phyloP scores from a whole-genome alignment of 179 eudicot genomes.

The Camellia oleifera region DNA sequence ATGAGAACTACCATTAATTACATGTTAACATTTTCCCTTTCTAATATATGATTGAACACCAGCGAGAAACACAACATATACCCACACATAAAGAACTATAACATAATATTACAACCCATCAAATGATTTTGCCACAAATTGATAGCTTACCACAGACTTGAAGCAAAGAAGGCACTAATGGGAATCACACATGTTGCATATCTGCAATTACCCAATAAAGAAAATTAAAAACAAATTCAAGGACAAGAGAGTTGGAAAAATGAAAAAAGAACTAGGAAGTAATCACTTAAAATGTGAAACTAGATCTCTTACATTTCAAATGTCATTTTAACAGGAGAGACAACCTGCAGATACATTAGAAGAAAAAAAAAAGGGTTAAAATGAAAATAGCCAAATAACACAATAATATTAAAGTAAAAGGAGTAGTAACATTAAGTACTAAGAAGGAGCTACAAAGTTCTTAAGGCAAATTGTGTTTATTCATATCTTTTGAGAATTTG shows the following conservation, averaged over 20 bases:
- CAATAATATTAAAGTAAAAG: not conserved
- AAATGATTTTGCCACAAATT: not conserved
- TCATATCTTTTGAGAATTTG: not conserved
- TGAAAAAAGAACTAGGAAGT: not conserved
- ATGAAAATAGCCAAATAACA: not conserved
- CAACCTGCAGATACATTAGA: constrained; percentile 59
- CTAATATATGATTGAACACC: not conserved
- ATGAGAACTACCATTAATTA: not conserved
- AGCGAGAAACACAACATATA: not conserved
- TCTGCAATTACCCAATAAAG: constrained; percentile 43
- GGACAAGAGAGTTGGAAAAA: not conserved
- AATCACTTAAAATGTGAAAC: constrained; percentile 1
- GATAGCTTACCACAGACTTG: constrained; percentile 85
- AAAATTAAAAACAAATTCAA: not conserved
- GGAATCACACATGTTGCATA: constrained; percentile 95
- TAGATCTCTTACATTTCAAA: constrained; percentile 75
- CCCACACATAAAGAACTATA: no score
- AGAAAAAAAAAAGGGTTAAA: not conserved
- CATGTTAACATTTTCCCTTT: not conserved
- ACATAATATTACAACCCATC: not conserved
- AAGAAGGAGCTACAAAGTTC: not conserved
- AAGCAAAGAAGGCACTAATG: constrained; percentile 96
- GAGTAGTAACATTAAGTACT: not conserved
- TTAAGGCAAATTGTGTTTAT: not conserved
- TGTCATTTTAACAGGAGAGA: constrained; percentile 95